A percentile compares a stretch with the other conserved stretches of the same genome.
phyloP scores from a whole-genome alignment of 768 basidiomycete species.

The Boletus pseudopeckii region DNA sequence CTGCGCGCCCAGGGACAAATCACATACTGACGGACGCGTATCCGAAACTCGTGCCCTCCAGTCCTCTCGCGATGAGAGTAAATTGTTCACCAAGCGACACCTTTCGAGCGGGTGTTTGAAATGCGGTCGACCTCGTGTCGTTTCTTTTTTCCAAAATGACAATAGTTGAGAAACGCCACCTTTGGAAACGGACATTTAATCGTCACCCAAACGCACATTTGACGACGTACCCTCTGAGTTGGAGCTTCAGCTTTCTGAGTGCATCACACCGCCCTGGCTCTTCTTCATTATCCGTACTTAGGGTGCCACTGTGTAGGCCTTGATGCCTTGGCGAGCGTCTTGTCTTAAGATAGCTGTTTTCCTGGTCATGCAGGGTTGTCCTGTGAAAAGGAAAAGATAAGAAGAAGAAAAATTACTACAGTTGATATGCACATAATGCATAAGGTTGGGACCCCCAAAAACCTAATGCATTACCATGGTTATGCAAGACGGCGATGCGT shows the following conservation, averaged over 20 bases:
- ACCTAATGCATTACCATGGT: neutral
- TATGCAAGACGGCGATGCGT: neutral
- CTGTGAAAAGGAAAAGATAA: neutral
- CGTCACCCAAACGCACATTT: neutral
- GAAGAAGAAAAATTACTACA: neutral
- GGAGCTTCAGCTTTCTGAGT: neutral
- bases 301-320: neutral
- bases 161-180: neutral
- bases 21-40: conserved; percentile 66
- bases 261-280: neutral
- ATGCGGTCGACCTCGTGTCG: neutral
- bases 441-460: neutral
- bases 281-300: neutral
- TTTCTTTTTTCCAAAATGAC: neutral
- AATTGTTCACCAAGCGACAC: conserved; percentile 54
- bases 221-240: neutral
- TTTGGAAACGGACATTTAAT: too few relatives aligned
- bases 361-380: neutral
- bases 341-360: neutral
- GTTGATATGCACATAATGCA: neutral
- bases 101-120: neutral
- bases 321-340: neutral
- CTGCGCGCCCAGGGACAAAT: conserved; percentile 1
- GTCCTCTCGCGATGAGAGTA: conserved; percentile 75
- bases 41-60: conserved; percentile 84